Percentiles rank a stretch among this genome's conserved stretches.
phyloP scores from a whole-genome alignment of 768 basidiomycete species.

The Phlebiopsis flavidoalba region DNA sequence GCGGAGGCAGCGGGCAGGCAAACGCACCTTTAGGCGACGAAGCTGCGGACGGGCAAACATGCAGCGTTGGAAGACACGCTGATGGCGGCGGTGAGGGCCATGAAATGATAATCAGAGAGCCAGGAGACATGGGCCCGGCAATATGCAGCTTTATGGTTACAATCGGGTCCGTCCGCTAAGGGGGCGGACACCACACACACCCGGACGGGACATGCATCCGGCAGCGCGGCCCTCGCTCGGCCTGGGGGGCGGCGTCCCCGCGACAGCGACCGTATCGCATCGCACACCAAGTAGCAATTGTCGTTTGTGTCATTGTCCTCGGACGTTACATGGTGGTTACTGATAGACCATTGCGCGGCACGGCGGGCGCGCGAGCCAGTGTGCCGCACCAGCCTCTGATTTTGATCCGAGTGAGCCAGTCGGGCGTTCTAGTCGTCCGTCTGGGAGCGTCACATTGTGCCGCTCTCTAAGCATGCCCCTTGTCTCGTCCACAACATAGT shows the following conservation, averaged over 20 bases:
- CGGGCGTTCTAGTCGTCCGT: no score
- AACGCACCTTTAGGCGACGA: constrained; percentile 1
- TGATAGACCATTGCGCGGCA: not conserved
- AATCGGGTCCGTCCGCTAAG: constrained; percentile 1
- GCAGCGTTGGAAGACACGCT: constrained; percentile 9
- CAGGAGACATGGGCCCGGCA: not conserved
- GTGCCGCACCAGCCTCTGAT: no score
- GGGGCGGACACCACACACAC: not conserved
- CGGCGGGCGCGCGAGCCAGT: no score
- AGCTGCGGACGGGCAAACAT: constrained; percentile 4
- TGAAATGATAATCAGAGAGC: constrained; percentile 1
- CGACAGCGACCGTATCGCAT: no score
- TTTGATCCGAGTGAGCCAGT: no score
- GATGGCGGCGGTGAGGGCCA: constrained; percentile 6
- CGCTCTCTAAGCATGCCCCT: no score
- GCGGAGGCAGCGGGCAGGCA: constrained; percentile 3
- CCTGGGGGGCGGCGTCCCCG: not conserved
- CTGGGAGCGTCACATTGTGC: no score
- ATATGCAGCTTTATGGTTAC: not conserved
- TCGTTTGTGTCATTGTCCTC: not conserved
- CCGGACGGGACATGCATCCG: not conserved
- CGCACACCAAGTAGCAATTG: not conserved
- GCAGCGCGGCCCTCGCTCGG: not conserved
- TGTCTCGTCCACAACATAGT: no score
- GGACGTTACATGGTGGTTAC: not conserved